A percentile compares a stretch with the other conserved stretches of the same genome.
phyloP scores from a whole-genome alignment of 768 basidiomycete species.

The Heimioporus sp. region DNA sequence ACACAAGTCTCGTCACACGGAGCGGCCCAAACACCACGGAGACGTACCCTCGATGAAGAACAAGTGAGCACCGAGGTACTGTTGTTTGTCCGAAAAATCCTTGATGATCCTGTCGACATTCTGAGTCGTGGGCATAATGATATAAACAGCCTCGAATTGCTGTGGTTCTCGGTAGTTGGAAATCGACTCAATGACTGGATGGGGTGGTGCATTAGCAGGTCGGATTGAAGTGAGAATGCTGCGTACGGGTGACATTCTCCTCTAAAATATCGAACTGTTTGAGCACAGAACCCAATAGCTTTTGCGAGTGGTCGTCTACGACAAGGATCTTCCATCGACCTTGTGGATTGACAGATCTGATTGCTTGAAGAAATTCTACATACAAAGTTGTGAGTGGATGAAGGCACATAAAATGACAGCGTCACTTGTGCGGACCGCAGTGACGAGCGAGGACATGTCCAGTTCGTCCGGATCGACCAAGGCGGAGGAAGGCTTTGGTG shows the following conservation, averaged over 20 bases:
- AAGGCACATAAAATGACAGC: not conserved
- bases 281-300: conserved; percentile 77
- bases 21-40: not conserved
- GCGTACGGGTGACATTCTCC: conserved; percentile 94
- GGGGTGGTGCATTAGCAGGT: conserved; percentile 10
- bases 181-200: conserved; percentile 88
- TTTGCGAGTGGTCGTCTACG: conserved; percentile 90
- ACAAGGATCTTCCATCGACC: conserved; percentile 97
- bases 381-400: conserved; percentile 1
- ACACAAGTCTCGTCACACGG: not conserved
- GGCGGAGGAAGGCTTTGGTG: not conserved
- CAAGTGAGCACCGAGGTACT: conserved; percentile 82
- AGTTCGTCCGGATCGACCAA: not conserved
- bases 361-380: conserved; percentile 82
- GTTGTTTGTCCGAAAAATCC: conserved; percentile 70
- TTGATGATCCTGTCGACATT: conserved; percentile 89
- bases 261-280: conserved; percentile 93
- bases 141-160: conserved; percentile 88
- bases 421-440: conserved; percentile 46
- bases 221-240: not conserved
- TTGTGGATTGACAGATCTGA: conserved; percentile 83
- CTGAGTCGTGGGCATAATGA: conserved; percentile 92
- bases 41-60: conserved; percentile 89
- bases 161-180: conserved; percentile 80
- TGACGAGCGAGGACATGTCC: conserved; percentile 45